Conservation (phyloP, 768 basidiomycete species). For the Naganishia kalamii region DNA sequence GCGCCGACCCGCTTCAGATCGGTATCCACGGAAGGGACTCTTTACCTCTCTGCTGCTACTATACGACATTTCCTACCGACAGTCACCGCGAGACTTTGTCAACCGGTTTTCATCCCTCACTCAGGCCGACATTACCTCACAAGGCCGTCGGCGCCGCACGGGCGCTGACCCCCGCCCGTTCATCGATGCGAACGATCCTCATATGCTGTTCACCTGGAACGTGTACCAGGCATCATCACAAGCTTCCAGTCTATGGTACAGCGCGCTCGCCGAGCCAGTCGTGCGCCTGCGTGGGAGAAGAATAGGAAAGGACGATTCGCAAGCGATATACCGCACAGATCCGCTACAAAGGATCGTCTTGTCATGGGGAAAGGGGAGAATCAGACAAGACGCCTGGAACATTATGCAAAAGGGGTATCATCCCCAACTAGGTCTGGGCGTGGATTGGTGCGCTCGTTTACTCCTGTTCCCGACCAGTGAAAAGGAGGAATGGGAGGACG, state of each 20-base stretch:
- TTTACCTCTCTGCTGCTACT: conserved; percentile 16
- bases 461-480: not conserved
- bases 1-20: not conserved
- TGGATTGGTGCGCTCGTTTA: conserved; percentile 7
- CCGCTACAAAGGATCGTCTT: conserved; percentile 9
- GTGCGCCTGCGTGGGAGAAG: not conserved
- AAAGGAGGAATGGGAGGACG: not conserved
- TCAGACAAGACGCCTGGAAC: conserved; percentile 4
- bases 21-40: not conserved
- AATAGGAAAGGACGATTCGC: not conserved
- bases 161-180: not conserved
- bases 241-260: not conserved
- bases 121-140: not conserved
- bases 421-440: not conserved
- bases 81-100: conserved; percentile 13
- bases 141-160: not conserved
- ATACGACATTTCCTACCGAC: conserved; percentile 14
- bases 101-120: not conserved
- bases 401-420: conserved; percentile 14
- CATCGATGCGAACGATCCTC: not conserved
- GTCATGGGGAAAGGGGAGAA: not conserved
- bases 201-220: conserved; percentile 1
- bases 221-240: conserved; percentile 9
- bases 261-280: not conserved
- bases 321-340: not conserved